Conservation (phyloP, 2,329 filamentous ascomycete species). For the Colletotrichum horii region DNA sequence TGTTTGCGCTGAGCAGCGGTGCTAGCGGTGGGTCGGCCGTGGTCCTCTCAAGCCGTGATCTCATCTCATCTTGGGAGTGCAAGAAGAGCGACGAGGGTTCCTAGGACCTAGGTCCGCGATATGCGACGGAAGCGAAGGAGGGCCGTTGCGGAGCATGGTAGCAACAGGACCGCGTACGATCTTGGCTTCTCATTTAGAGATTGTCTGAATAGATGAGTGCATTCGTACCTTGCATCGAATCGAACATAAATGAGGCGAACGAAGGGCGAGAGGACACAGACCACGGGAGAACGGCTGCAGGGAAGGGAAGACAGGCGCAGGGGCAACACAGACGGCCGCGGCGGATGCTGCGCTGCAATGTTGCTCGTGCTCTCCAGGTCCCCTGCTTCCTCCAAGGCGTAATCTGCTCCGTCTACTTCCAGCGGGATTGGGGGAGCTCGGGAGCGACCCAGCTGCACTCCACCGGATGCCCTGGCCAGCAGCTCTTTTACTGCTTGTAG, state of each 20-base stretch:
- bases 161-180: not conserved
- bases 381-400: slow-evolving; percentile 9
- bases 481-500: not conserved
- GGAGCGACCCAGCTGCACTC: slow-evolving; percentile 4
- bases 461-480: not conserved
- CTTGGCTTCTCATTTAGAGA: slow-evolving; percentile 9
- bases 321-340: slow-evolving; percentile 19
- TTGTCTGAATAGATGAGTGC: not conserved
- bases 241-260: slow-evolving; percentile 19
- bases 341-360: slow-evolving; percentile 17
- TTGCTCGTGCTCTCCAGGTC: slow-evolving; percentile 13
- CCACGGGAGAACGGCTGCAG: slow-evolving; percentile 23
- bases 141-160: slow-evolving; percentile 7
- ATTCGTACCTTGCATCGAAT: slow-evolving; percentile 20
- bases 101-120: slow-evolving; percentile 1
- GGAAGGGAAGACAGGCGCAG: slow-evolving; percentile 21
- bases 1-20: not conserved
- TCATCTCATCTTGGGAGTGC: slow-evolving; percentile 5
- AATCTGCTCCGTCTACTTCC: not conserved
- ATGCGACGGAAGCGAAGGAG: slow-evolving; percentile 2
- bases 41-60: slow-evolving; percentile 22
- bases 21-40: slow-evolving; percentile 25
- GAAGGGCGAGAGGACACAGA: slow-evolving; percentile 18
- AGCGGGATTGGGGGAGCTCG: not conserved
- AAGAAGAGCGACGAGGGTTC: not conserved